Evolutionary conservation across 108 stramenopile species (phyloP).

Genomic region (Skeletonema grethae): DNA sequence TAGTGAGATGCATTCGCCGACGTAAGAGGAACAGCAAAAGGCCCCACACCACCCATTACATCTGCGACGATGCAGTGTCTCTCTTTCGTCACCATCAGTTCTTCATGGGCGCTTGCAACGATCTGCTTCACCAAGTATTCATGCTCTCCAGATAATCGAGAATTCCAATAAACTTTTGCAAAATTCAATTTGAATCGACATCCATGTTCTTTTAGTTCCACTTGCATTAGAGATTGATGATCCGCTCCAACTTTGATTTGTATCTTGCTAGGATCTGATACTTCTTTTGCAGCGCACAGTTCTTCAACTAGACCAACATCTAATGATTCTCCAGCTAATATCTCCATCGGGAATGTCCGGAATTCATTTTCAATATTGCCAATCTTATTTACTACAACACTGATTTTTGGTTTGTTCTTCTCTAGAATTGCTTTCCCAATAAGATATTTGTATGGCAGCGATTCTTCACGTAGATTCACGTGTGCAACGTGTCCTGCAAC

Average conservation of each 20-base stretch:
- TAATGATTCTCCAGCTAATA: slow-evolving; percentile 77
- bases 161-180: slow-evolving; percentile 97
- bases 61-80: slow-evolving; percentile 79
- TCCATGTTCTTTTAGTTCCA: slow-evolving; percentile 88
- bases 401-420: slow-evolving; percentile 83
- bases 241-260: slow-evolving; percentile 33
- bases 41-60: slow-evolving; percentile 96
- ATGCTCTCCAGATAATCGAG: slow-evolving; percentile 90
- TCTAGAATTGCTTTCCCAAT: slow-evolving; percentile 94
- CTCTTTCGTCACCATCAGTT: not conserved
- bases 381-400: slow-evolving; percentile 95
- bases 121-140: slow-evolving; percentile 80
- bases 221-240: slow-evolving; percentile 46
- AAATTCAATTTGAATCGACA: slow-evolving; percentile 92
- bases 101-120: slow-evolving; percentile 36
- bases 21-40: slow-evolving; percentile 95
- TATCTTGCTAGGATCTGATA: slow-evolving; percentile 32
- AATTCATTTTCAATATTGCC: slow-evolving; percentile 91
- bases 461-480: slow-evolving; percentile 90
- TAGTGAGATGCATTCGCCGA: slow-evolving; percentile 27
- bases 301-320: slow-evolving; percentile 19
- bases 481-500: slow-evolving; percentile 93
- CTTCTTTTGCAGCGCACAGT: slow-evolving; percentile 17
- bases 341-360: slow-evolving; percentile 97
- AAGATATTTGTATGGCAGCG: slow-evolving; percentile 87